Base-by-base conservation (phyloP, 331 rosid genomes). In the Dryas integrifolia region DNA sequence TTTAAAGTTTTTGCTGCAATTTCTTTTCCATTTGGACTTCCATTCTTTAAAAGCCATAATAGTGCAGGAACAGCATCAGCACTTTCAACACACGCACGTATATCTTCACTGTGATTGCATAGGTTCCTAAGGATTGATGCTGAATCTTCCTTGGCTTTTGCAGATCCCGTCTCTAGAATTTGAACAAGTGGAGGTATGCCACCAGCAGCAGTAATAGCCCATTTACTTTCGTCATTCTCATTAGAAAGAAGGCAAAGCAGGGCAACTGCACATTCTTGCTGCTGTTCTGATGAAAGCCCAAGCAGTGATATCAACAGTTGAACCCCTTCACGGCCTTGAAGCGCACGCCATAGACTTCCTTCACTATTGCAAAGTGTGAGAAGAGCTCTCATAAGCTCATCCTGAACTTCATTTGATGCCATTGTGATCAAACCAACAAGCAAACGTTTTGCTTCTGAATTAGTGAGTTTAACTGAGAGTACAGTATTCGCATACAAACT, bases 141-240 rank as follows among this genome's bases (percentile, higher is more conserved):
- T 6, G 97, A 95, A 82, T 95, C 99, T 84, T 95, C 99, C 86
- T 95, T 95, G 47, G 97, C 99, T 80, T 89, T 95, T 74, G 85
- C 91, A 47, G 97, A 89, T 77, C 97, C 99, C 13, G 96, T 82
- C 89, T 95, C 99, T 60, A 95, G 84, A 86, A 95, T 95, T 82
- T 95, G 97, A 82, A 95, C 99, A 73, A 91, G 96, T 12, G 99
- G 97, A 80, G 99, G 99, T 78, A 95, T 95, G 75, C 99, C 99
- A 78, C 99, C 97, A 72, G 96, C 96, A 82, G 99, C 99, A 64
- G 99, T 95, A 52, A 95, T 91, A 69, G 97, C 96, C 98, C 97
- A 92, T 76, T 89, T 95, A 79, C 97, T 91, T 77, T 95, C 98
- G 80, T 95, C 98, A 70, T 88, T 95, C 87, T 91, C 98, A 65